phyloP scores from a whole-genome alignment of 2,329 filamentous ascomycete species.

The Xylariaceae sp. region DNA sequence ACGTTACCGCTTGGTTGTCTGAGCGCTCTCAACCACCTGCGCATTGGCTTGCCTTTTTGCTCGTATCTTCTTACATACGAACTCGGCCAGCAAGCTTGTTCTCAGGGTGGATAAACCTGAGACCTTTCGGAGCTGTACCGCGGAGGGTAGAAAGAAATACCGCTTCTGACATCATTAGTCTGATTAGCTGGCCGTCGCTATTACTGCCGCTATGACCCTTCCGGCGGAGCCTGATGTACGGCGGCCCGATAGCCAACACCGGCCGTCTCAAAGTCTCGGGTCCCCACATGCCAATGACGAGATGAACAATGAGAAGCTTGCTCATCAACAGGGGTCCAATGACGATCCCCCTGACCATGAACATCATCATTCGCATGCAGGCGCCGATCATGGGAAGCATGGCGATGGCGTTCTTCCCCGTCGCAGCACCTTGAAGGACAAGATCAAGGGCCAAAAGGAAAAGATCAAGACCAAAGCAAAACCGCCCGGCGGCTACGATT shows the following conservation, averaged over 20 bases:
- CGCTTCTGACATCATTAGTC: slow-evolving; percentile 10
- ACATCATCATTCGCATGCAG: slow-evolving; percentile 5
- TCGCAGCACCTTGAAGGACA: slow-evolving; percentile 35
- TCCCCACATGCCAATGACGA: slow-evolving; percentile 8
- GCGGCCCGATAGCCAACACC: slow-evolving; percentile 12
- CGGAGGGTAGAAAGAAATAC: slow-evolving; percentile 1
- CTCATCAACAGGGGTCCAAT: slow-evolving; percentile 18
- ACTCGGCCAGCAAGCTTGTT: no score
- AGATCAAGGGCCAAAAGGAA: slow-evolving; percentile 41
- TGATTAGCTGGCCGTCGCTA: slow-evolving; percentile 1
- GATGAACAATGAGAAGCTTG: slow-evolving; percentile 41
- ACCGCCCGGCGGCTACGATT: slow-evolving; percentile 78
- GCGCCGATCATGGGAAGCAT: slow-evolving; percentile 17
- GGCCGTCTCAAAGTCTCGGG: slow-evolving; percentile 3
- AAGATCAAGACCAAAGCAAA: slow-evolving; percentile 45
- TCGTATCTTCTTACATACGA: slow-evolving; percentile 9
- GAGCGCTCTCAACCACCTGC: background rate
- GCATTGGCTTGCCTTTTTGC: background rate
- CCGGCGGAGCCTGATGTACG: slow-evolving; percentile 1
- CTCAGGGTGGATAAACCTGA: no score
- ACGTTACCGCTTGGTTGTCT: background rate
- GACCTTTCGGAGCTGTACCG: no score
- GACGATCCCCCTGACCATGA: slow-evolving; percentile 16
- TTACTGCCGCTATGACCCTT: slow-evolving; percentile 7
- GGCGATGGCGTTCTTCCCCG: slow-evolving; percentile 12